Evolutionary conservation across 169 alveolate species (phyloP), one percentile per base, ranked within the genome.

Genomic region (Plasmodium chabaudi): DNA sequence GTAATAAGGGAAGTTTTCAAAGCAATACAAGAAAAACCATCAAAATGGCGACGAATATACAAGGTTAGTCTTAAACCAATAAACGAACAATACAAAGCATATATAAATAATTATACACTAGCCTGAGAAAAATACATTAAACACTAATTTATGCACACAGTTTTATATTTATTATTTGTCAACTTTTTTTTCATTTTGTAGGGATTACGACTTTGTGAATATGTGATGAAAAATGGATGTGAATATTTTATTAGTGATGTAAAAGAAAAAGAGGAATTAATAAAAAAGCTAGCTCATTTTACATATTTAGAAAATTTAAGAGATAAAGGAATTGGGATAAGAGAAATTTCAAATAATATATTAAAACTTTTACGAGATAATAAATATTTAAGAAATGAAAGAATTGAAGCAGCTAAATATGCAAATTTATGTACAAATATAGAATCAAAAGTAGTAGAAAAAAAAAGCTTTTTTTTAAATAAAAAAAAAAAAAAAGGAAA

Each of bases 361-460:
- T 79, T 79, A 79, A 65, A 13, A 5, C 42, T 79, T 46, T 55
- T 79, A 42, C 13, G 51, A 55, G 89, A 79, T 42, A 79, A 79
- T 60, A 79, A 65, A 15, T 56, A 65, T 65, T 79, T 79, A 57
- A 79, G 44, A 69, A 79, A 65, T 79, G 89, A 79, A 79, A 65
- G 89, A 65, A 79, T 79, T n/a, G 89, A 79, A 65, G 89, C 89
- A 17, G 89, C 82, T 12, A 79, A 79, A 79, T 79, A 79, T 79
- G 89, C 89, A 17, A 79, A 79, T 55, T 51, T 79, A 1, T 79
- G 79, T 46, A 79, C 82, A 0, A 79, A 79, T n/a, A 79, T 65
- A 27, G 82, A 79, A 79, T 79, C 89, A 2, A 79, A 79, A 15
- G 72, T 79, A 9, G 17, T 79, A 34, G 82, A 79, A 55, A 79